Evolutionary conservation across 306 rosid species (phyloP).

Genomic region (Senna tora): DNA sequence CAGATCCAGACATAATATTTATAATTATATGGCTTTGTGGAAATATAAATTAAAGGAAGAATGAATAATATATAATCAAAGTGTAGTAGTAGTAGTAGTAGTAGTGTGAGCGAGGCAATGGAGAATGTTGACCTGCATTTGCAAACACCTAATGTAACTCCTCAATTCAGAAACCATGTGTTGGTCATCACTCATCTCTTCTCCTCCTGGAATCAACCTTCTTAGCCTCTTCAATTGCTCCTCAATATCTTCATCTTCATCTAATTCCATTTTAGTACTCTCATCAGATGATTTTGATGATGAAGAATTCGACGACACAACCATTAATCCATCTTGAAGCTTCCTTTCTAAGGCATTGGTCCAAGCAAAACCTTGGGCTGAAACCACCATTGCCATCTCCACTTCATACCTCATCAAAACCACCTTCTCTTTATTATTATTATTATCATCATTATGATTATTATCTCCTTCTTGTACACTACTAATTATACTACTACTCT

Average conservation of each 20-base stretch:
- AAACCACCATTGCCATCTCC: constrained; percentile 73
- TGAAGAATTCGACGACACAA: no score
- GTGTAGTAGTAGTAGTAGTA: no score
- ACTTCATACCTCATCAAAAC: constrained; percentile 66
- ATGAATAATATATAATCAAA: background rate
- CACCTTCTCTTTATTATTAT: constrained; percentile 1
- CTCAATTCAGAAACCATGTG: constrained; percentile 58
- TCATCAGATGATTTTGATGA: background rate
- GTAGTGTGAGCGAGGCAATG: constrained; percentile 47
- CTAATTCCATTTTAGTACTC: background rate
- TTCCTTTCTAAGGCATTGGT: constrained; percentile 56
- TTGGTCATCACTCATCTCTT: constrained; percentile 44
- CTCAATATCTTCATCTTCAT: constrained; percentile 7
- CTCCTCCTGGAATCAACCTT: constrained; percentile 76
- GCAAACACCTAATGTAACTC: constrained; percentile 69
- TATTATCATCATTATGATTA: no score
- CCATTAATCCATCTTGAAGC: constrained; percentile 40
- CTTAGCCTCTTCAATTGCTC: constrained; percentile 44
- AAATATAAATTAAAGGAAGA: background rate
- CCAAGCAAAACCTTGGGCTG: constrained; percentile 70
- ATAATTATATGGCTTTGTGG: no score
- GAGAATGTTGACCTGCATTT: constrained; percentile 78
- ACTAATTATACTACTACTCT: no score
- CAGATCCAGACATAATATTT: no score
- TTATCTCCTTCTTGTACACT: no score